Evolutionary conservation across 371 early-diverging fungal species (phyloP).

Genomic region (Actinomortierella wolfii): DNA sequence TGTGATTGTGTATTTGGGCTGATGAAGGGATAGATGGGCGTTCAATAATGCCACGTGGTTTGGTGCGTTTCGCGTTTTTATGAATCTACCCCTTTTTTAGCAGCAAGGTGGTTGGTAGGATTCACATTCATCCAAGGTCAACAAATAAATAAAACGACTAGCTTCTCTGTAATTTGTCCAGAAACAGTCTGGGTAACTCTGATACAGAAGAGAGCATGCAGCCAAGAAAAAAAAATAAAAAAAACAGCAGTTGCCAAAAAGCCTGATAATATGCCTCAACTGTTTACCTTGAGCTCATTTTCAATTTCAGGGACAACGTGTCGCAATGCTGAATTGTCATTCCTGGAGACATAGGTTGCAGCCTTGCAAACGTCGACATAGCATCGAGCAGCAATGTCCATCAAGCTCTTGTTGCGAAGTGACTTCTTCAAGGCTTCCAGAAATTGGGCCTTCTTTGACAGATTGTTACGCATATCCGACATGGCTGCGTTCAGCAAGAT

Average conservation of each 20-base stretch:
- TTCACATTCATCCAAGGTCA: too few relatives aligned
- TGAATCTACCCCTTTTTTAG: too few relatives aligned
- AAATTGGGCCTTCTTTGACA: conserved; percentile 64
- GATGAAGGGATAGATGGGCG: neutral
- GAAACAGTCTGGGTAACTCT: too few relatives aligned
- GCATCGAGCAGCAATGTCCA: conserved; percentile 78
- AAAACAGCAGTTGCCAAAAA: too few relatives aligned
- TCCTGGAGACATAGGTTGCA: conserved; percentile 69
- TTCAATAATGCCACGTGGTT: too few relatives aligned
- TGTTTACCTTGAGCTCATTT: conserved; percentile 65
- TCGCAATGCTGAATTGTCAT: conserved; percentile 67
- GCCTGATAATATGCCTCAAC: too few relatives aligned
- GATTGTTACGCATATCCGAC: conserved; percentile 48
- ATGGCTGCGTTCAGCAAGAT: conserved; percentile 58
- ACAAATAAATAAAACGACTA: too few relatives aligned
- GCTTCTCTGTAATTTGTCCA: too few relatives aligned
- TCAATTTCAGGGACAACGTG: conserved; percentile 77
- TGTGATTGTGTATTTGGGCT: neutral
- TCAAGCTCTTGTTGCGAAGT: conserved; percentile 60
- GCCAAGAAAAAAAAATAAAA: neutral
- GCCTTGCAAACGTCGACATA: conserved; percentile 85
- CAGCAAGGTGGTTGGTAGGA: too few relatives aligned
- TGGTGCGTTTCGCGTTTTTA: too few relatives aligned
- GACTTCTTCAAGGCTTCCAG: conserved; percentile 69
- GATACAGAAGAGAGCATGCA: neutral